Evolutionary conservation across 345 rosid species (phyloP), one percentile per base, ranked within the genome.

Genomic region (Hibiscus trionum): DNA sequence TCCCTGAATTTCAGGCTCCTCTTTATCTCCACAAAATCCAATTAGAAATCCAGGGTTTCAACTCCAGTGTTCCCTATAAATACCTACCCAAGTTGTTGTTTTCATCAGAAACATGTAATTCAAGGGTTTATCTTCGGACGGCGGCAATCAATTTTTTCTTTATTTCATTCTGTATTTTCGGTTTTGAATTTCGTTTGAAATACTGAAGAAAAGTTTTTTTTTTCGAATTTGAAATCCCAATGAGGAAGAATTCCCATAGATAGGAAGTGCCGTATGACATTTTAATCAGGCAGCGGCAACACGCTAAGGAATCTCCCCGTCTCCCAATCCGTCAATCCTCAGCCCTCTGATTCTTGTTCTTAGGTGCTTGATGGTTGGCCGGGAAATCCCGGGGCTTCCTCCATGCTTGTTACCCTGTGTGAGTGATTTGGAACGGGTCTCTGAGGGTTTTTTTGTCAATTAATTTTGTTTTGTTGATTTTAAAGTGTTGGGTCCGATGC

Each of bases 221-320:
- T 11, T 46, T 10, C 24, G 50, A 46, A 46, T 46, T 1, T 46
- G 42, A 73, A 56, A 26, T 9, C 82, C 83, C 80, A 14, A 66
- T 86, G 85, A 85, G 79, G 85, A 83, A 82, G 27, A 73, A 62
- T 26, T 3, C 82, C 83, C 80, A n/a, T 8, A 61, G 82, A 86
- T 86, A 86, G 86, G 88, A 82, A 86, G 90, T 84, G 88, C 84
- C 84, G 90, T 86, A 84, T 84, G 90, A 84, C 88, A 82, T 86
- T 80, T 70, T 72, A 79, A 75, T 11, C 78, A 79, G 69, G 69
- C 79, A 70, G 77, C 80, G 76, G 77, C 74, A 67, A 75, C 73
- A 67, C 60, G 46, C 61, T 62, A 12, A 70, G 46, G 78, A 71
- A 39, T 24, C 46, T 58, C 67, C 62, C 31, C 65, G 76, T 11